Evolutionary conservation across 2,329 filamentous ascomycete species (phyloP), one percentile per base, ranked within the genome.

Genomic region (Colletotrichum australisinense): DNA sequence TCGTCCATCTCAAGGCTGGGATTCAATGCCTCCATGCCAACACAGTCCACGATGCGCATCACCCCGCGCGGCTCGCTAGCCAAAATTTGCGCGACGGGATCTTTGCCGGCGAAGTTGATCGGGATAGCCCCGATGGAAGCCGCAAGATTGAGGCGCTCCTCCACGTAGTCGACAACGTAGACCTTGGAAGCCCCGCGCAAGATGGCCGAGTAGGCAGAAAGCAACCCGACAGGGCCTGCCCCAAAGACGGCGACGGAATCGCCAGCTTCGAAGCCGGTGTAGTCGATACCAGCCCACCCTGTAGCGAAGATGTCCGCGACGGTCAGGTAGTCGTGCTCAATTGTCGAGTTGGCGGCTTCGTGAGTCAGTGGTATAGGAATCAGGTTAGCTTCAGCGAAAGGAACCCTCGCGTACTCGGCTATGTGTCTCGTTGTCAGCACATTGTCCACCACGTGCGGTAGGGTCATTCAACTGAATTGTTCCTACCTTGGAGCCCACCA

Each of bases 371-470:
- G 91, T 1, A 93, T 81, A 63, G 87, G 87, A 35, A 93, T 80
- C 5, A 88, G 88, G 73, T 93, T 93, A 81, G 92, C 92, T 77
- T 93, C 91, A 0, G 91, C 91, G 72, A 89, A 92, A 0, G 91
- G 91, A 2, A 93, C 88, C 3, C 90, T 85, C 24, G 92, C 82
- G 72, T 90, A 93, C 78, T 93, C 75, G 52, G 78, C 78, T 76
- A 35, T 2, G 32, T n/a, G 28, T n/a, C 64, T 12, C n/a, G 1
- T 28, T n/a, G 38, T 59, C 24, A 67, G 26, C 26, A 26, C 26
- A 26, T 26, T 26, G 26, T 4, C 26, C 26, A 26, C 26, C 26
- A 26, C 26, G 26, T 4, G 4, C 26, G 26, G 26, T 26, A 4
- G 4, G 26, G 2, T 26, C 26, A 26, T 26, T 26, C 3, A 26